Conservation (phyloP, 1,139 yeast species). For the Waltiozyma sp. region DNA sequence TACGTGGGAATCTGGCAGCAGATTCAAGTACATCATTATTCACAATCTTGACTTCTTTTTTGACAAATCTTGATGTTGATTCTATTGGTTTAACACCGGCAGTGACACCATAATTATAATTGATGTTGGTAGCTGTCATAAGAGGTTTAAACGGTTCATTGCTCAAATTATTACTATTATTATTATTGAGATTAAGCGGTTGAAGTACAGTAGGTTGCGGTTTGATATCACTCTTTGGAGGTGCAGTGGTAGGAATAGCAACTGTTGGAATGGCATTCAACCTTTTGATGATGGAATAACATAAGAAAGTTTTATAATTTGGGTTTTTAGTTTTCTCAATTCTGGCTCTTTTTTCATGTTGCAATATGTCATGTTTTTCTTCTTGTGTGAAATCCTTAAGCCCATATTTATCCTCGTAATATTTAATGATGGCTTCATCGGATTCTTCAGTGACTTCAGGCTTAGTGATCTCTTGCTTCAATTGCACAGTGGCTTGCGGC, state of each 20-base stretch:
- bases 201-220: too few relatives aligned
- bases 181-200: too few relatives aligned
- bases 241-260: background rate
- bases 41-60: slow-evolving; percentile 24
- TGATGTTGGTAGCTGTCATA: too few relatives aligned
- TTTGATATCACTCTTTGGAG: background rate
- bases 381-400: slow-evolving; percentile 17
- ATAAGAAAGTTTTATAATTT: slow-evolving; percentile 17
- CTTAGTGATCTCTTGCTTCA: slow-evolving; percentile 15
- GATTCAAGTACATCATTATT: slow-evolving; percentile 35
- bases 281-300: slow-evolving; percentile 19
- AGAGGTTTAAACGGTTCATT: too few relatives aligned
- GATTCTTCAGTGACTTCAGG: slow-evolving; percentile 14
- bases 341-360: slow-evolving; percentile 18
- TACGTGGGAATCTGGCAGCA: slow-evolving; percentile 35
- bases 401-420: slow-evolving; percentile 17
- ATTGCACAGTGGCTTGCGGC: slow-evolving; percentile 3
- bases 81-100: background rate
- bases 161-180: background rate
- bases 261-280: slow-evolving; percentile 13
- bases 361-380: slow-evolving; percentile 19
- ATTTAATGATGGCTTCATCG: slow-evolving; percentile 18
- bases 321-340: slow-evolving; percentile 18
- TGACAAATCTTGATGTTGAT: slow-evolving; percentile 5
- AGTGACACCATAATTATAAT: too few relatives aligned